These are phyloP conservation scores for Linum lewisii DNA, from an alignment of 345 rosid species.

Conservation along the genomic window DNA sequence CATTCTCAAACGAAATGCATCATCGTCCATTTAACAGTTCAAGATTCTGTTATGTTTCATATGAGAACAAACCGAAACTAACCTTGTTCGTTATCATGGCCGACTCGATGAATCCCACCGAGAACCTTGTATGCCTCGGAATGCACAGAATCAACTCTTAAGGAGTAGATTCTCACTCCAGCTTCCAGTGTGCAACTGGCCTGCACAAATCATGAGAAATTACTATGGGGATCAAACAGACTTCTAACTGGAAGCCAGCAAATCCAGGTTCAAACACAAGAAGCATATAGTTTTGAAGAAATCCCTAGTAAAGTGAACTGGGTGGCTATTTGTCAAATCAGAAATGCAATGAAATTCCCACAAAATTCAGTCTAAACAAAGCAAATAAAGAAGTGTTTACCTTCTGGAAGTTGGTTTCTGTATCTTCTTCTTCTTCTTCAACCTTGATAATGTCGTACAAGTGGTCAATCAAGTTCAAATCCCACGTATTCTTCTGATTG, in stretches of 20 bases:
- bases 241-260: not conserved
- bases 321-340: not conserved
- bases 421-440: constrained; percentile 64
- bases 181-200: constrained; percentile 98
- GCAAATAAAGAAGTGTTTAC: constrained; percentile 24
- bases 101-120: constrained; percentile 87
- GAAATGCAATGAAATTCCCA: not conserved
- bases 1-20: not conserved
- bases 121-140: constrained; percentile 96
- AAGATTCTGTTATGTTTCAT: not conserved
- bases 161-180: constrained; percentile 85
- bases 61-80: constrained; percentile 13
- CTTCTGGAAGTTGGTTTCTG: constrained; percentile 91
- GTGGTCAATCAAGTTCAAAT: constrained; percentile 76
- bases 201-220: constrained; percentile 21
- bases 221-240: too few relatives aligned
- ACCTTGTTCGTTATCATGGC: constrained; percentile 62
- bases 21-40: not conserved
- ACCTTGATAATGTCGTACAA: constrained; percentile 78
- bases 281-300: too few relatives aligned
- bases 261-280: not conserved
- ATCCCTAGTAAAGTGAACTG: too few relatives aligned
- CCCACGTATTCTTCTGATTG: constrained; percentile 89
- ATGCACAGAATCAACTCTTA: constrained; percentile 89
- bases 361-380: not conserved